Evolutionary conservation across 2,329 filamentous ascomycete species (phyloP), one percentile per base, ranked within the genome.

Genomic region (Penicillium sp.): DNA sequence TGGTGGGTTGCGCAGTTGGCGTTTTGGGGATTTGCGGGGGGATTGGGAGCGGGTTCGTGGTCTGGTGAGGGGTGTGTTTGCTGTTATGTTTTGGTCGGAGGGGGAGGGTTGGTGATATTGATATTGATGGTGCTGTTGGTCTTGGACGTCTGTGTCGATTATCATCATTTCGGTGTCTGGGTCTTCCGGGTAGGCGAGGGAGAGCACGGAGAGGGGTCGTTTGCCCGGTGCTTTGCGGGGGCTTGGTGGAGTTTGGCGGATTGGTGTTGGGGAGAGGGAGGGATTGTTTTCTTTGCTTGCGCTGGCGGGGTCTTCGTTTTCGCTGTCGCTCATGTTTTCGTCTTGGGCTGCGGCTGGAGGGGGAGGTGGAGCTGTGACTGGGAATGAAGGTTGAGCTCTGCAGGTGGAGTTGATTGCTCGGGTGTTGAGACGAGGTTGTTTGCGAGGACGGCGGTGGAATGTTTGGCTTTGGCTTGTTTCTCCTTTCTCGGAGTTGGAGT

Each of bases 221-320:
- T 80, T 80, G 3, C 71, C 70, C 21, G 71, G 67, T 5, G 66
- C 62, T 48, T 72, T 73, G 36, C 71, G 66, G 11, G 71, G 68
- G 43, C 65, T 72, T n/a, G 71, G 69, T n/a, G 74, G 67, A 13
- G 67, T 56, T 11, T 68, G 51, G 49, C 67, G 71, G 10, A 73
- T 64, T 2, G 74, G 73, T 3, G 68, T 65, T 2, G 70, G 70
- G 6, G 77, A 78, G 18, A 75, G 64, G 1, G 72, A 72, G 8
- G 75, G 73, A 54, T 80, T 73, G 55, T 82, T 82, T 65, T 83
- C 80, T 68, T 82, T 81, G 51, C 72, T 75, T 45, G 69, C 70
- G 40, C 70, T 71, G 7, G 64, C 55, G 2, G 55, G 61, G 51
- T 68, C 60, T 33, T 63, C 51, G 29, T 54, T 53, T 56, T 66